Conservation (phyloP, 495 filamentous ascomycete genomes). For the Aspergillus avenaceus region DNA sequence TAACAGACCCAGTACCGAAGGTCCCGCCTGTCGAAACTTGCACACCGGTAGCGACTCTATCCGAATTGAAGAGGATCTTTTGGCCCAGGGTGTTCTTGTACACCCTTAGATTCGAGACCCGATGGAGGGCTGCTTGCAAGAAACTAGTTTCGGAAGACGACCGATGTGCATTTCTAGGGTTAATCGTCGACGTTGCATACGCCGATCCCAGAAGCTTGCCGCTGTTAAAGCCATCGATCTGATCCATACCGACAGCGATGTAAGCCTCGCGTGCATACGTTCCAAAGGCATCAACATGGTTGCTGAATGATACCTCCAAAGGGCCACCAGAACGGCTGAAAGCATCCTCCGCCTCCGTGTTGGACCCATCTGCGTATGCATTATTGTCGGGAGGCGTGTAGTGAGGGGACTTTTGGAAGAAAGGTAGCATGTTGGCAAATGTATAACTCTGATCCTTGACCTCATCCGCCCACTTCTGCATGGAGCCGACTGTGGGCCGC, state of each 20-base stretch:
- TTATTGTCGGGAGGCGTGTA: conserved; percentile 45
- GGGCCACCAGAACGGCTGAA: conserved; percentile 30
- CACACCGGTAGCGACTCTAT: conserved; percentile 47
- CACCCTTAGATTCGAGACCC: conserved; percentile 20
- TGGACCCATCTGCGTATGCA: conserved; percentile 28
- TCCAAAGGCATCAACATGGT: conserved; percentile 19
- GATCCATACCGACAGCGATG: conserved; percentile 30
- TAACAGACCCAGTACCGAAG: conserved; percentile 24
- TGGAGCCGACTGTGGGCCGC: conserved; percentile 31
- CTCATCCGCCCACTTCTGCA: conserved; percentile 49
- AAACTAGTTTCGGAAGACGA: conserved; percentile 39
- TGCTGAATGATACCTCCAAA: conserved; percentile 27
- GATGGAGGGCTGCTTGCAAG: conserved; percentile 24
- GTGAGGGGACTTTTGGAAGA: conserved; percentile 43
- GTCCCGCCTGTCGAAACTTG: conserved; percentile 23
- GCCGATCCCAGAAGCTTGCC: conserved; percentile 30
- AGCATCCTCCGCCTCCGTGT: conserved; percentile 13
- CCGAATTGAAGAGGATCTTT: conserved; percentile 39
- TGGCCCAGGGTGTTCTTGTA: conserved; percentile 39
- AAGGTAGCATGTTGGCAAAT: conserved; percentile 48
- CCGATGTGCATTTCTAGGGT: conserved; percentile 29
- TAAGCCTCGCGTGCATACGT: conserved; percentile 17
- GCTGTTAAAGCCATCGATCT: conserved; percentile 28
- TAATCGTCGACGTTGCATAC: conserved; percentile 30
- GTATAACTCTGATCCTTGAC: conserved; percentile 50